phyloP scores from a whole-genome alignment of 2,329 filamentous ascomycete species.

The Byssochlamys sp. region DNA sequence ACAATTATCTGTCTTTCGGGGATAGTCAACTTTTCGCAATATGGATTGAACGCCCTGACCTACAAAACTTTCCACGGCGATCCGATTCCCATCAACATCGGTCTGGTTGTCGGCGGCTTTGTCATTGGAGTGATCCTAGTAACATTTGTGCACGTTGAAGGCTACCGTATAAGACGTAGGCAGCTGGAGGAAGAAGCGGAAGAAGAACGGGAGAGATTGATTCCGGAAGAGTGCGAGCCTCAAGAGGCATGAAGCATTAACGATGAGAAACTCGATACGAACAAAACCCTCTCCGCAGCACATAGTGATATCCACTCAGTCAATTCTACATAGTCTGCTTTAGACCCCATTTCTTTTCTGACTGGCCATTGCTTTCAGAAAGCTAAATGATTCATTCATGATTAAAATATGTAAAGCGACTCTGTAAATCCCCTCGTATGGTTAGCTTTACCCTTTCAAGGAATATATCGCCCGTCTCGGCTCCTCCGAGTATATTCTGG shows the following conservation, averaged over 20 bases:
- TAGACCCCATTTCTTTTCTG: too few species aligned
- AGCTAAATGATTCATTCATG: too few species aligned
- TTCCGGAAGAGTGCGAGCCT: conserved; percentile 15
- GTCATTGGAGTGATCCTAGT: conserved; percentile 58
- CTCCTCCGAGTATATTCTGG: too few species aligned
- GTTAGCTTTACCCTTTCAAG: too few species aligned
- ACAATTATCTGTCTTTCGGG: conserved; percentile 79
- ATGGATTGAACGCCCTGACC: conserved; percentile 66
- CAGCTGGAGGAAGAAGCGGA: conserved; percentile 8
- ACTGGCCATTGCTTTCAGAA: too few species aligned
- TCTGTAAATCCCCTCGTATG: too few species aligned
- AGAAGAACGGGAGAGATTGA: conserved; percentile 18
- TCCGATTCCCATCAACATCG: conserved; percentile 67
- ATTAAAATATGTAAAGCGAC: too few species aligned
- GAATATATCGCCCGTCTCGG: too few species aligned
- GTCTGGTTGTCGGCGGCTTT: conserved; percentile 54
- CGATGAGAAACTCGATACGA: not conserved
- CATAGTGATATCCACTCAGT: not conserved
- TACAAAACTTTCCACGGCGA: conserved; percentile 62
- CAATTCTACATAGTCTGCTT: not conserved
- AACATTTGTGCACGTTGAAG: conserved; percentile 46
- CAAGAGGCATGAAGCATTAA: not conserved
- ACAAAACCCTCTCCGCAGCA: not conserved
- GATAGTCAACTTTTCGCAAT: conserved; percentile 72
- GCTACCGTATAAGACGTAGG: conserved; percentile 8